phyloP scores from a whole-genome alignment of 148 eudicot genomes.

The Polygonum aviculare region DNA sequence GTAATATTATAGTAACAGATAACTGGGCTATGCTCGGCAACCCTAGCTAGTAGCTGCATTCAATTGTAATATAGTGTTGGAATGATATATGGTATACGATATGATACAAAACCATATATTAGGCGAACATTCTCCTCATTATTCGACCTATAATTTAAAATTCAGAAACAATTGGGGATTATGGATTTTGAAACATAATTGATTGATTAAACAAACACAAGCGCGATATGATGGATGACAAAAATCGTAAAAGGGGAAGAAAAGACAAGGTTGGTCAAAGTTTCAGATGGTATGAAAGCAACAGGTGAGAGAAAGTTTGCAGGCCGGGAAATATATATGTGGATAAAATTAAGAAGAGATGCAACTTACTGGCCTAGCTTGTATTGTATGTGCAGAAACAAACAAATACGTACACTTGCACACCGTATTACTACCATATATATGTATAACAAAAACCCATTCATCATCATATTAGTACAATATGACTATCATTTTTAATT shows the following conservation, averaged over 20 bases:
- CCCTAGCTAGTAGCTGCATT: too few relatives aligned
- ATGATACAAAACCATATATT: too few relatives aligned
- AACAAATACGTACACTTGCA: neutral
- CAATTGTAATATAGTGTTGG: too few relatives aligned
- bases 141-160: neutral
- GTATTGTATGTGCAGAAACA: slow-evolving; percentile 4
- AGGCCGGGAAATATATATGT: slow-evolving; percentile 6
- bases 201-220: too few relatives aligned
- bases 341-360: neutral
- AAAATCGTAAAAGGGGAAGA: slow-evolving; percentile 10
- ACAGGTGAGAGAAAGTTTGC: slow-evolving; percentile 33
- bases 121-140: neutral
- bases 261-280: slow-evolving; percentile 53
- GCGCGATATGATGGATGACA: neutral
- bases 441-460: neutral
- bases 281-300: slow-evolving; percentile 59
- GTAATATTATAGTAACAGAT: too few relatives aligned
- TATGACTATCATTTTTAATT: too few relatives aligned
- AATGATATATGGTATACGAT: too few relatives aligned
- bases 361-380: neutral
- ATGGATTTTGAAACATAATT: neutral
- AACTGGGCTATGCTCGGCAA: too few relatives aligned
- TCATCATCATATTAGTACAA: neutral
- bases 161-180: neutral
- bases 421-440: neutral